A percentile compares a stretch with the other conserved stretches of the same genome.
phyloP scores from a whole-genome alignment of 768 basidiomycete species.

The Pilatotrama ljubarskyi region DNA sequence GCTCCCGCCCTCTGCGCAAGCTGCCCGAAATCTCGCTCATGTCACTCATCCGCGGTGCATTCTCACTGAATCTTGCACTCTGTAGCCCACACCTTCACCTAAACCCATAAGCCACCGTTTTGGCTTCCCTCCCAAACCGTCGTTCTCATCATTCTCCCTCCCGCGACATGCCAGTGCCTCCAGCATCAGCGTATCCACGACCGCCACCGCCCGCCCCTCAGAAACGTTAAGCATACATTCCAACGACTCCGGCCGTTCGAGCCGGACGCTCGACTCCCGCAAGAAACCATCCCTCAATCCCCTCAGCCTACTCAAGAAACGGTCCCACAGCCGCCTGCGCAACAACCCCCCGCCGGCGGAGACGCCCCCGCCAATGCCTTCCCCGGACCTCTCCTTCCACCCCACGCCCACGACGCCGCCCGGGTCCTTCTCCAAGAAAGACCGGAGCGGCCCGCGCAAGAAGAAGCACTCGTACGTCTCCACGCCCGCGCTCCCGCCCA shows the following conservation, averaged over 20 bases:
- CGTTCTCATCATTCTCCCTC: slow-evolving; percentile 43
- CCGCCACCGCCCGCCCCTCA: slow-evolving; percentile 23
- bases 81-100: slow-evolving; percentile 46
- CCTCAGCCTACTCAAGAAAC: slow-evolving; percentile 42
- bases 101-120: slow-evolving; percentile 37
- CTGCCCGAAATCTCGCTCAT: no score
- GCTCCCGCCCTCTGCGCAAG: neutral
- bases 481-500: slow-evolving; percentile 36
- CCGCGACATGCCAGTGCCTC: slow-evolving; percentile 34
- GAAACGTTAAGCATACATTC: slow-evolving; percentile 29
- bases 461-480: slow-evolving; percentile 31
- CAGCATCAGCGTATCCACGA: slow-evolving; percentile 24
- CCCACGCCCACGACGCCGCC: slow-evolving; percentile 25
- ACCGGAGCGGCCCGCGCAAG: slow-evolving; percentile 27
- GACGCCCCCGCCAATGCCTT: slow-evolving; percentile 29
- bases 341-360: slow-evolving; percentile 37
- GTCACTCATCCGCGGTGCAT: neutral
- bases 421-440: slow-evolving; percentile 20
- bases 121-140: slow-evolving; percentile 41
- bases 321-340: slow-evolving; percentile 42
- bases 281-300: slow-evolving; percentile 53
- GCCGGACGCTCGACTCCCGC: slow-evolving; percentile 39
- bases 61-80: neutral
- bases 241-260: slow-evolving; percentile 22
- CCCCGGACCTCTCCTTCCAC: slow-evolving; percentile 29